Percentiles rank a stretch among this genome's conserved stretches.
These are phyloP conservation scores for Daedaleopsis sinensis DNA, from an alignment of 768 basidiomycete species.

Conservation along the genomic window DNA sequence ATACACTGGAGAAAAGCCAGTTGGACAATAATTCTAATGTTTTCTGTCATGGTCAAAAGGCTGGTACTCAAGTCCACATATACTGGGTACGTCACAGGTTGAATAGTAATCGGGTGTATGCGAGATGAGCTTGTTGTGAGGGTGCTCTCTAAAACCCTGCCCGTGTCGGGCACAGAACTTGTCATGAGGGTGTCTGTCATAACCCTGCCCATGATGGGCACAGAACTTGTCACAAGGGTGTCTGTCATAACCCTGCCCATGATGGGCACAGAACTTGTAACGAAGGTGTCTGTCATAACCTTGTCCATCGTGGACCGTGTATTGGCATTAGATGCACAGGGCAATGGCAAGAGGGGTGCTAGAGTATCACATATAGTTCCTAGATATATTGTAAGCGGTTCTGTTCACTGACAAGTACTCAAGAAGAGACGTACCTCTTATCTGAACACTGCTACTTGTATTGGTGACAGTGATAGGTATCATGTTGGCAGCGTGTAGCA, in stretches of 20 bases:
- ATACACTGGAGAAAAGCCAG: not conserved
- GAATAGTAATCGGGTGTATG: too few species aligned
- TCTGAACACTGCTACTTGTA: not conserved
- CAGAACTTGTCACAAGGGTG: not conserved
- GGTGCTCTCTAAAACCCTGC: not conserved
- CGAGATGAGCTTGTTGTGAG: not conserved
- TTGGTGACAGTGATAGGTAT: not conserved
- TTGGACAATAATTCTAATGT: not conserved
- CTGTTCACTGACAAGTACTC: too few species aligned
- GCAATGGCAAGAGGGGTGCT: too few species aligned
- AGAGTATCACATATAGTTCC: too few species aligned
- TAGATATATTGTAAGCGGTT: too few species aligned
- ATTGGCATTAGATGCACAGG: too few species aligned
- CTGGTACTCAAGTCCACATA: not conserved
- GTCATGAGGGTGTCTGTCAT: not conserved
- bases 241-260: not conserved
- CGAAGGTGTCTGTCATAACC: too few species aligned
- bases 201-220: not conserved
- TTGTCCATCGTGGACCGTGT: too few species aligned
- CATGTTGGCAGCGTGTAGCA: not conserved
- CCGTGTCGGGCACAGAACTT: not conserved
- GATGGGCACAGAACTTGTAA: not conserved
- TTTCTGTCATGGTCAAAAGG: not conserved
- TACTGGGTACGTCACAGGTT: not conserved
- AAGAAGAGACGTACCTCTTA: too few species aligned